Evolutionary conservation across 345 rosid species (phyloP).

Genomic region (Brassica juncea): DNA sequence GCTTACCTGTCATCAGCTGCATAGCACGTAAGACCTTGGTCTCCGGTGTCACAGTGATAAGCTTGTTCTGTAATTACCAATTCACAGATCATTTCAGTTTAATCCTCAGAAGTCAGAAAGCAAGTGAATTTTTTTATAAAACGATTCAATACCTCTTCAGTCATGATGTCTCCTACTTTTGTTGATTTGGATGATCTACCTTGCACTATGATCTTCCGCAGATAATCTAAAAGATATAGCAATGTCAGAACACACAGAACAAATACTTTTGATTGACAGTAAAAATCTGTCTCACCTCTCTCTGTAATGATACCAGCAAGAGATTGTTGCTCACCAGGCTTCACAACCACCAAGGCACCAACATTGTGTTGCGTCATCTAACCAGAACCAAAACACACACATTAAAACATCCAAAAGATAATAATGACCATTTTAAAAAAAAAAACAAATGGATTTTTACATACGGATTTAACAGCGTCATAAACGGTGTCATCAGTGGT

Average conservation of each 20-base stretch:
- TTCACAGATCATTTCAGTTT: neutral
- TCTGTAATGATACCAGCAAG: slow-evolving; percentile 96
- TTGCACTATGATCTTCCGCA: slow-evolving; percentile 93
- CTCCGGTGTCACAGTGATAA: slow-evolving; percentile 84
- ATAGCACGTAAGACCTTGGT: slow-evolving; percentile 96
- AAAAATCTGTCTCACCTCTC: slow-evolving; percentile 59
- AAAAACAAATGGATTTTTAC: neutral
- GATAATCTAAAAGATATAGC: slow-evolving; percentile 55
- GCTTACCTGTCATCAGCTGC: slow-evolving; percentile 95
- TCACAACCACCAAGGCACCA: slow-evolving; percentile 95
- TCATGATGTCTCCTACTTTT: slow-evolving; percentile 98
- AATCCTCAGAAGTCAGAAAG: neutral
- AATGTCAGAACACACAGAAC: neutral
- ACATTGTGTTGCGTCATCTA: slow-evolving; percentile 99
- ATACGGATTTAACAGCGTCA: slow-evolving; percentile 94
- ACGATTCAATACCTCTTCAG: slow-evolving; percentile 73
- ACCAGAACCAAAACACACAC: slow-evolving; percentile 1
- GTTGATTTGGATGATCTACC: slow-evolving; percentile 99
- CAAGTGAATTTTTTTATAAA: neutral
- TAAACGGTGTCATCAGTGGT: slow-evolving; percentile 83
- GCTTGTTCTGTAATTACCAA: slow-evolving; percentile 66
- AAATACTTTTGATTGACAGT: neutral
- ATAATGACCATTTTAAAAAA: neutral
- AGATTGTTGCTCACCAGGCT: slow-evolving; percentile 83
- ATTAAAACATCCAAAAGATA: neutral